Conservation (phyloP, 2,329 filamentous ascomycete species). For the Colletotrichum spinosum region DNA sequence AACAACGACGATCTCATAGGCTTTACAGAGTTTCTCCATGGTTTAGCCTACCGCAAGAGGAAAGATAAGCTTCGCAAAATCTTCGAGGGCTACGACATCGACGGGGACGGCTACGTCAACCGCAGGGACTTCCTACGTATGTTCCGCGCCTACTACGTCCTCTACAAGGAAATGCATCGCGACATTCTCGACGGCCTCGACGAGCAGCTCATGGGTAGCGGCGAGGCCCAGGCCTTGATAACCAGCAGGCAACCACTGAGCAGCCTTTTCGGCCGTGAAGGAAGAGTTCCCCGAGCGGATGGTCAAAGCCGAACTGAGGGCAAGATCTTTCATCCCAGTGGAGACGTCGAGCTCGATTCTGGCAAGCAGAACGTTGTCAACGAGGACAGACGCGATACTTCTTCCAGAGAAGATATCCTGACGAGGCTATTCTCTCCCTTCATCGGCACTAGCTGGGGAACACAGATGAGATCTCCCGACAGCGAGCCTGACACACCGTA, state of each 20-base stretch:
- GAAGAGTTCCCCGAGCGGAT: constrained; percentile 73
- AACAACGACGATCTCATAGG: constrained; percentile 90
- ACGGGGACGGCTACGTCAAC: constrained; percentile 86
- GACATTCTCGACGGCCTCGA: constrained; percentile 85
- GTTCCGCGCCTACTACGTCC: constrained; percentile 90
- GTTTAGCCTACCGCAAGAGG: constrained; percentile 76
- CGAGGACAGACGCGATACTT: constrained; percentile 70
- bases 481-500: constrained; percentile 53
- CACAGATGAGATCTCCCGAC: constrained; percentile 44
- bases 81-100: constrained; percentile 91
- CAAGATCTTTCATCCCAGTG: constrained; percentile 72
- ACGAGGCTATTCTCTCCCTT: constrained; percentile 60
- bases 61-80: constrained; percentile 79
- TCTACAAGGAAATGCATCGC: constrained; percentile 89
- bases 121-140: constrained; percentile 90
- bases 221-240: constrained; percentile 81
- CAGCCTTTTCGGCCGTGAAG: constrained; percentile 78
- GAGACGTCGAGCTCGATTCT: constrained; percentile 73
- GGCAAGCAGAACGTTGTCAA: constrained; percentile 67
- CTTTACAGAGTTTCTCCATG: constrained; percentile 91
- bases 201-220: constrained; percentile 81
- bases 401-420: constrained; percentile 71
- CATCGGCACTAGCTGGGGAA: constrained; percentile 40
- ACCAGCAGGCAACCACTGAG: constrained; percentile 81
- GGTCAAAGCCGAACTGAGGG: constrained; percentile 72